phyloP scores from a whole-genome alignment of 805 yeast genomes.

The Pichia membranifaciens region DNA sequence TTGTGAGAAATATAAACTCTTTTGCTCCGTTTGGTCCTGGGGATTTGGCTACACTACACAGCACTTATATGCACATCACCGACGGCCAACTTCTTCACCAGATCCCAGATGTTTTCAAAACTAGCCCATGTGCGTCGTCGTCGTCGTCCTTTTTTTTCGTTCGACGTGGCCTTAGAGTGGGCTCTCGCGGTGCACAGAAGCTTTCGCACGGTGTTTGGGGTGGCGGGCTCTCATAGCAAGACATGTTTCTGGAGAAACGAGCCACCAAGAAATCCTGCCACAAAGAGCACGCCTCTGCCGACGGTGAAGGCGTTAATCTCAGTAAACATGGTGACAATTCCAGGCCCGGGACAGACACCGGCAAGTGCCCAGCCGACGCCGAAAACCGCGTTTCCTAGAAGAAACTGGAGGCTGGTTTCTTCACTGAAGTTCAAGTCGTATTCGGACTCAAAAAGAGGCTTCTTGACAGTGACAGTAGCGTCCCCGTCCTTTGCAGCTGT shows the following conservation, averaged over 20 bases:
- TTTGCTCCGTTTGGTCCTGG: too few species aligned
- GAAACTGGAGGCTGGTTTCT: slow-evolving; percentile 26
- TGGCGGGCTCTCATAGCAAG: too few species aligned
- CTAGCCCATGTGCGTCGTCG: too few species aligned
- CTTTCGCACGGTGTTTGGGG: too few species aligned
- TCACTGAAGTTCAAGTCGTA: slow-evolving; percentile 26
- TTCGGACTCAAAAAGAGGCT: slow-evolving; percentile 18
- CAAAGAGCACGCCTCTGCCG: slow-evolving; percentile 23
- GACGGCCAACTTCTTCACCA: too few species aligned
- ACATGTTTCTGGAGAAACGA: slow-evolving; percentile 39
- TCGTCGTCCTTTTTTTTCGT: too few species aligned
- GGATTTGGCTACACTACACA: too few species aligned
- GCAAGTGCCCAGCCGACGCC: slow-evolving; percentile 50
- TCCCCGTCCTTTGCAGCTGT: background rate
- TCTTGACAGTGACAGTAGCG: slow-evolving; percentile 4
- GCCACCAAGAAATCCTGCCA: slow-evolving; percentile 24
- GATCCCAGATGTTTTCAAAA: too few species aligned
- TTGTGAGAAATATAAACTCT: too few species aligned
- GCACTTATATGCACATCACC: too few species aligned
- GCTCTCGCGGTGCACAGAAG: slow-evolving; percentile 2
- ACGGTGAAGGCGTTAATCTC: slow-evolving; percentile 20
- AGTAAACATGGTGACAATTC: slow-evolving; percentile 28
- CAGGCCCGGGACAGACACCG: slow-evolving; percentile 54
- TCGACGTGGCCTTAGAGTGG: slow-evolving; percentile 1
- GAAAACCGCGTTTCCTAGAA: slow-evolving; percentile 40